Conservation (phyloP, 2,329 filamentous ascomycete genomes). For the Dactylonectria macrodidyma region DNA sequence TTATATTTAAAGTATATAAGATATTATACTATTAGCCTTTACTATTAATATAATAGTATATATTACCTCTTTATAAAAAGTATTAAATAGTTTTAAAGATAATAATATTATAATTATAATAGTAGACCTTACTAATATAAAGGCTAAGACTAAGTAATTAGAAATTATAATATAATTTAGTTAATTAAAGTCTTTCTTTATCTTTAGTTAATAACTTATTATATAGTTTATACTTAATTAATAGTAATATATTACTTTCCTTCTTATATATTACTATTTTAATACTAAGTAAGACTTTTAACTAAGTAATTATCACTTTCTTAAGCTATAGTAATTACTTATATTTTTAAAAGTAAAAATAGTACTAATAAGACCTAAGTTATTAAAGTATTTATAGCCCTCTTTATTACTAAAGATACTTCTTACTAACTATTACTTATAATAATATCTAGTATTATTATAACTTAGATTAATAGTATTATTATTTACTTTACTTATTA, state of each 20-base stretch:
- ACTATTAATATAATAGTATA: background rate
- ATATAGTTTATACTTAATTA: background rate
- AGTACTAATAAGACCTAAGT: background rate
- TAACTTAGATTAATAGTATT: background rate
- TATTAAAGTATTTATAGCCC: background rate
- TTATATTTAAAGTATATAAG: too few relatives aligned
- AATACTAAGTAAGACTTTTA: background rate
- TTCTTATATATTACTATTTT: background rate
- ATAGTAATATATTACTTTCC: background rate
- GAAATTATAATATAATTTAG: too few relatives aligned
- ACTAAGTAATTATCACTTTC: background rate
- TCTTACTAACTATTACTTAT: too few relatives aligned
- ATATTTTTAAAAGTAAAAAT: background rate
- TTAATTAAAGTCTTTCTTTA: too few relatives aligned
- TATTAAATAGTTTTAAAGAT: too few relatives aligned
- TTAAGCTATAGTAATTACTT: background rate
- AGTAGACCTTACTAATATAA: background rate
- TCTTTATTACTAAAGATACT: conserved; percentile 3
- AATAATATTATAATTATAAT: background rate
- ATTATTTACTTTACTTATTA: background rate
- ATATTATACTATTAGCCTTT: background rate
- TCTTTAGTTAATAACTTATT: background rate
- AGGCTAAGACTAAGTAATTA: too few relatives aligned
- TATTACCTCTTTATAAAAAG: background rate
- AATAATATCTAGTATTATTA: background rate